A percentile compares a stretch with the other conserved stretches of the same genome.
Evolutionary conservation across 352 stramenopile genomes (phyloP).

Genomic region (Pythium diclinum): DNA sequence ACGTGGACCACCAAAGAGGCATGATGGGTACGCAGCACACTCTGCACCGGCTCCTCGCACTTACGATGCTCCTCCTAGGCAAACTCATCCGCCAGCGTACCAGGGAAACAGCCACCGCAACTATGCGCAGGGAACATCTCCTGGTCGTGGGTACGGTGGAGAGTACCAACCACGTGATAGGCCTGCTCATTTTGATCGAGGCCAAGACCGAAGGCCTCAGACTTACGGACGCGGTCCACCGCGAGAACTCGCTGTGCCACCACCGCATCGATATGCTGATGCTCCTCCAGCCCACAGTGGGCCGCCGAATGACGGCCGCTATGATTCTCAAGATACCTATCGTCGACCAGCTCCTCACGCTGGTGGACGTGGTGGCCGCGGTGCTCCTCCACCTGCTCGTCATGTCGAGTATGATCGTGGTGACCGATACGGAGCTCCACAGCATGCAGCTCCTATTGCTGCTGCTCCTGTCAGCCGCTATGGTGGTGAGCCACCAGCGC

Average conservation of each 20-base stretch:
- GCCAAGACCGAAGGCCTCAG: constrained; percentile 8
- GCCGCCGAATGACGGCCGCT: not conserved
- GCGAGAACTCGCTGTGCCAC: constrained; percentile 3
- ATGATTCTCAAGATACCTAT: constrained; percentile 15
- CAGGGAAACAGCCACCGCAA: constrained; percentile 6
- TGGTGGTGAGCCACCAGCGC: constrained; percentile 8
- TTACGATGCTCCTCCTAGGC: constrained; percentile 21
- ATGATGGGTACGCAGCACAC: constrained; percentile 19
- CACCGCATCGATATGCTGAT: constrained; percentile 14
- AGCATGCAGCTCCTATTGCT: not conserved
- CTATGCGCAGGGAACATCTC: not conserved
- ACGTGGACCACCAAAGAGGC: constrained; percentile 8
- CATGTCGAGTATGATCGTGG: constrained; percentile 16
- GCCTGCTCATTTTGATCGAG: constrained; percentile 17
- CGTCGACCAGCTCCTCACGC: constrained; percentile 6
- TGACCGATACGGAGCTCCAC: constrained; percentile 13
- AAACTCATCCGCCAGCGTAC: not conserved
- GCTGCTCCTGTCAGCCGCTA: constrained; percentile 10
- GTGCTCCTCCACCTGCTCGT: not conserved
- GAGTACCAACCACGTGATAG: constrained; percentile 13
- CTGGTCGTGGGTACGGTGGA: constrained; percentile 11
- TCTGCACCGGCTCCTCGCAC: constrained; percentile 8
- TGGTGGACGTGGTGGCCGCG: constrained; percentile 4
- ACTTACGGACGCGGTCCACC: not conserved
- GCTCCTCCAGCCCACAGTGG: constrained; percentile 2